Evolutionary conservation across 2,329 filamentous ascomycete genomes (phyloP).

Genomic region (Colletotrichum truncatum): DNA sequence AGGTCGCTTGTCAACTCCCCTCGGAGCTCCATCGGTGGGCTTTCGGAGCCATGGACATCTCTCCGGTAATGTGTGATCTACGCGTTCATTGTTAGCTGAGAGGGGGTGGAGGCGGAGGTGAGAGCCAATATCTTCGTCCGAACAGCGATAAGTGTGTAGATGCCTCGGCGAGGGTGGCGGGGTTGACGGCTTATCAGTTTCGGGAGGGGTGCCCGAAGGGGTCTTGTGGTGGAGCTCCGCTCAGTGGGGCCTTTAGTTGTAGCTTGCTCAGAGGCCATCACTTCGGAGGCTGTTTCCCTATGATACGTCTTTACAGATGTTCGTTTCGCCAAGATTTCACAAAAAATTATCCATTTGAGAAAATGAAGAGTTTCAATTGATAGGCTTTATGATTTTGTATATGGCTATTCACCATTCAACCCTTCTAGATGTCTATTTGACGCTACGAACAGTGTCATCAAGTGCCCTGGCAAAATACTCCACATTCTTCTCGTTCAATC

Average conservation of each 20-base stretch:
- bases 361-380: too few species aligned
- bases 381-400: too few species aligned
- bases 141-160: not conserved
- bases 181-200: constrained; percentile 14
- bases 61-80: not conserved
- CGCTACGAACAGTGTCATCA: constrained; percentile 13
- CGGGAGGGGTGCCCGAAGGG: constrained; percentile 21
- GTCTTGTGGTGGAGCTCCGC: constrained; percentile 15
- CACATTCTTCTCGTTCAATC: constrained; percentile 47
- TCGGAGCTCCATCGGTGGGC: constrained; percentile 18
- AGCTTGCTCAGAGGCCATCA: not conserved
- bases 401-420: too few species aligned
- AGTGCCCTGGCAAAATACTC: constrained; percentile 38
- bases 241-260: not conserved
- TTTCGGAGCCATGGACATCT: not conserved
- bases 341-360: too few species aligned
- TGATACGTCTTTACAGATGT: too few species aligned
- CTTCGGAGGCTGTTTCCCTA: too few species aligned
- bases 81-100: not conserved
- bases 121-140: not conserved
- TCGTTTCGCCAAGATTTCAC: too few species aligned
- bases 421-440: not conserved
- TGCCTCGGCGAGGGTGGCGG: not conserved
- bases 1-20: not conserved
- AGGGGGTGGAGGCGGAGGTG: constrained; percentile 19